phyloP scores from a whole-genome alignment of 1,284 basidiomycete species.

The Inonotus obliquus region DNA sequence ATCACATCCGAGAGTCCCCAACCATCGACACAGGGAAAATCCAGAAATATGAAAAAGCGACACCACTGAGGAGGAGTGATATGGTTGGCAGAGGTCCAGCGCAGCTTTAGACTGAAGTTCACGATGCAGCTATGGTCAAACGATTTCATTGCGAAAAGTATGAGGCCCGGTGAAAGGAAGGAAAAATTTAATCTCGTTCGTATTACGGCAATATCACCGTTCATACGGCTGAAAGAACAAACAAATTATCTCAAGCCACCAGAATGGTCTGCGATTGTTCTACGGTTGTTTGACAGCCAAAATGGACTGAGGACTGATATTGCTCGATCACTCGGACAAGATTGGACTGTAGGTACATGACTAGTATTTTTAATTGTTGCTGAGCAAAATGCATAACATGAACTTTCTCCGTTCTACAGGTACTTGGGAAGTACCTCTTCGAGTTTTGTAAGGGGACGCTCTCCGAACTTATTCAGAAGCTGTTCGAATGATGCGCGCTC shows the following conservation, averaged over 20 bases:
- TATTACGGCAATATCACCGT: no score
- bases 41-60: no score
- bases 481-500: conserved; percentile 40
- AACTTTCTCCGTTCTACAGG: conserved; percentile 25
- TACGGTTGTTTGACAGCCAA: neutral
- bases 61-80: no score
- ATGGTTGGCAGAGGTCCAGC: no score
- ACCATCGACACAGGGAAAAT: no score
- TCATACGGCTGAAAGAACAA: no score
- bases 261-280: neutral
- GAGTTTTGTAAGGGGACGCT: conserved; percentile 40
- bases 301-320: neutral
- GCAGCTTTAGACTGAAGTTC: no score
- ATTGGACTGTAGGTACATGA: neutral
- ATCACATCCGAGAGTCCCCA: neutral
- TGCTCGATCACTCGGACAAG: neutral
- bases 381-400: neutral
- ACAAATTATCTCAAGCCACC: neutral
- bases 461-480: conserved; percentile 36
- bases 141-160: no score
- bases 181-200: no score
- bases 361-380: neutral
- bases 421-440: conserved; percentile 57
- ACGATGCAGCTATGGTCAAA: no score
- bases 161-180: no score